Evolutionary conservation across 2,329 filamentous ascomycete species (phyloP), one percentile per base, ranked within the genome.

Genomic region (Fusarium armeniacum): DNA sequence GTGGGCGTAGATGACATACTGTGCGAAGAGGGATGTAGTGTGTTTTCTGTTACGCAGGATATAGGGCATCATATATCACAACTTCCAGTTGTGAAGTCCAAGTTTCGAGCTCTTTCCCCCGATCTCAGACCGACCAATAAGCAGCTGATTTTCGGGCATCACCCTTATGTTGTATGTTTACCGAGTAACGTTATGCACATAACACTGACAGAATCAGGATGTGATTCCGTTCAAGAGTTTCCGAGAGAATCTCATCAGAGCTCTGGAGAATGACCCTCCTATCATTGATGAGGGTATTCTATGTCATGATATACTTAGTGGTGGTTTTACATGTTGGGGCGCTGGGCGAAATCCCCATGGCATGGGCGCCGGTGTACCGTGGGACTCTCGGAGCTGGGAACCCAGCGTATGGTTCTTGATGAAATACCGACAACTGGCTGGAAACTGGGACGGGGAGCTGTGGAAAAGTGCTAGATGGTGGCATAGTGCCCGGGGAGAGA

Each of bases 311-410:
- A 69, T 81, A 26, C 65, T 73, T 36, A 66, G 71, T 12, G 79
- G 79, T 41, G 79, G 77, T 5, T 62, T 82, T 46, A 67, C 79
- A 9, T 81, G 80, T 65, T 82, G 80, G 79, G 80, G 80, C 8
- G 73, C 76, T 28, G 70, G 74, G 36, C 75, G 70, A 22, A 75
- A 69, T 51, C 56, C 54, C 33, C 38, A 68, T 16, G 75, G 75
- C 28, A 79, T 80, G 73, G 67, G 72, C 16, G 78, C 79, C 7
- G 78, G 79, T 18, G 78, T 81, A n/a, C 79, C 82, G 0, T 84
- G 82, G 82, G 82, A 82, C 56, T 73, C 75, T 36, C 77, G 82
- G 15, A 81, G 80, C 59, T 84, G 82, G 82, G 82, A 84, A 62
- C 81, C 79, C 3, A 78, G 77, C 57, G 66, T 75, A 3, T 83